These are phyloP conservation scores for Sclerotinia spermophila DNA, from an alignment of 2,329 filamentous ascomycete genomes.

Conservation along the genomic window DNA sequence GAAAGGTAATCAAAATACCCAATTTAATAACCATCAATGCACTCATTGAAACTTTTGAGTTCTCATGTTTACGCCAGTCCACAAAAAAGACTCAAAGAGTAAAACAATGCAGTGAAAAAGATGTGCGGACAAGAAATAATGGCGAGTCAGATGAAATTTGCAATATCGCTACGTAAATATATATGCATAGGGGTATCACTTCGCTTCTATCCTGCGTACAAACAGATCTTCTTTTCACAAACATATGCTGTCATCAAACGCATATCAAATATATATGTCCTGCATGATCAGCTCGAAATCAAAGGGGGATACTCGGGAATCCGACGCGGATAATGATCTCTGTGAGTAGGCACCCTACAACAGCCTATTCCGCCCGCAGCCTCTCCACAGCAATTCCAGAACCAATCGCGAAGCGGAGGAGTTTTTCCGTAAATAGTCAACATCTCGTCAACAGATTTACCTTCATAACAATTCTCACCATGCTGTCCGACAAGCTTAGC, in stretches of 20 bases:
- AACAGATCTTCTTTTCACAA: not conserved
- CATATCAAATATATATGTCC: not conserved
- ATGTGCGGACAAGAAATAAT: not conserved
- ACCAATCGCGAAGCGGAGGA: not conserved
- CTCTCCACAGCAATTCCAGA: not conserved
- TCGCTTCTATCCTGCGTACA: not conserved
- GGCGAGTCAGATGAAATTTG: not conserved
- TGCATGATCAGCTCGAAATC: not conserved
- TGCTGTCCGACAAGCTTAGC: not conserved
- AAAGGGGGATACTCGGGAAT: not conserved
- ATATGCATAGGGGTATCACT: not conserved
- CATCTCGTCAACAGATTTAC: not conserved
- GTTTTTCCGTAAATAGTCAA: not conserved
- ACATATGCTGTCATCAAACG: not conserved
- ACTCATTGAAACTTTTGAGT: not conserved
- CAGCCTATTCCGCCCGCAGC: not conserved
- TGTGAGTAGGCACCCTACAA: not conserved
- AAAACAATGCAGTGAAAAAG: not conserved
- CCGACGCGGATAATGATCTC: not conserved
- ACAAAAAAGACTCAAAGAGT: no score
- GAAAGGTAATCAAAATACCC: not conserved
- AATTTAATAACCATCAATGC: not conserved
- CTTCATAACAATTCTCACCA: not conserved
- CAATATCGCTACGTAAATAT: not conserved
- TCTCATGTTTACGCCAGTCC: not conserved